Percentiles rank a stretch among this genome's conserved stretches.
Evolutionary conservation across 352 stramenopile species (phyloP).

Genomic region (Pythium rhizo-oryzae): DNA sequence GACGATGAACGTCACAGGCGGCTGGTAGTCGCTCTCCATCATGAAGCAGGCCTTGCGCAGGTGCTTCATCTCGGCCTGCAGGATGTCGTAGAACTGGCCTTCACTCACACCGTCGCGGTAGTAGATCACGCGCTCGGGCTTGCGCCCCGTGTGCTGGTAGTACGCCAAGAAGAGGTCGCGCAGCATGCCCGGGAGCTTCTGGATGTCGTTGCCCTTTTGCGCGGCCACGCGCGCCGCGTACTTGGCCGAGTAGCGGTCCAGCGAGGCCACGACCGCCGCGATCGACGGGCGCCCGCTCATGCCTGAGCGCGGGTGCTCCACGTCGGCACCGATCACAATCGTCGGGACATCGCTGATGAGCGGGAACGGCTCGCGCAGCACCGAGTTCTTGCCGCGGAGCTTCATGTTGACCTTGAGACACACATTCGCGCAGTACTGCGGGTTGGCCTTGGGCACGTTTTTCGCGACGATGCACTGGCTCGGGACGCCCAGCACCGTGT

Average conservation of each 20-base stretch:
- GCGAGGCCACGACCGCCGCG: conserved; percentile 56
- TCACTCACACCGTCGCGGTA: conserved; percentile 89
- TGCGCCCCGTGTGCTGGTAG: conserved; percentile 67
- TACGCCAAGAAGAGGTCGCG: conserved; percentile 79
- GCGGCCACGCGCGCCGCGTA: conserved; percentile 43
- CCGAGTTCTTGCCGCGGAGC: conserved; percentile 42
- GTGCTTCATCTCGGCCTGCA: conserved; percentile 61
- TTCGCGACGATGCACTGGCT: conserved; percentile 49
- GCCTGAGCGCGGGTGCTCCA: conserved; percentile 49
- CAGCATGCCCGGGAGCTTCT: conserved; percentile 61
- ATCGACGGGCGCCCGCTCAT: conserved; percentile 46
- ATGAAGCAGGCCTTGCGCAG: conserved; percentile 48
- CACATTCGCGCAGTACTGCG: conserved; percentile 46
- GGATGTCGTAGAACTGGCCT: conserved; percentile 78
- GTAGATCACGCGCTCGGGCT: conserved; percentile 83
- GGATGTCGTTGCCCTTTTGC: conserved; percentile 40
- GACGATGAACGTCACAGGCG: conserved; percentile 70
- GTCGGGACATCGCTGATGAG: conserved; percentile 34
- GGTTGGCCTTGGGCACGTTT: conserved; percentile 34
- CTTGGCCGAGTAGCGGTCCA: conserved; percentile 45
- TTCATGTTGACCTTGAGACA: conserved; percentile 53
- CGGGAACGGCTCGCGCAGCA: conserved; percentile 35
- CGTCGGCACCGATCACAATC: conserved; percentile 59
- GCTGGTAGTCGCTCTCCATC: conserved; percentile 49
- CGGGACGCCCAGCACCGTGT: conserved; percentile 45